phyloP scores from a whole-genome alignment of 331 rosid genomes.

The Prunus yedoensis region DNA sequence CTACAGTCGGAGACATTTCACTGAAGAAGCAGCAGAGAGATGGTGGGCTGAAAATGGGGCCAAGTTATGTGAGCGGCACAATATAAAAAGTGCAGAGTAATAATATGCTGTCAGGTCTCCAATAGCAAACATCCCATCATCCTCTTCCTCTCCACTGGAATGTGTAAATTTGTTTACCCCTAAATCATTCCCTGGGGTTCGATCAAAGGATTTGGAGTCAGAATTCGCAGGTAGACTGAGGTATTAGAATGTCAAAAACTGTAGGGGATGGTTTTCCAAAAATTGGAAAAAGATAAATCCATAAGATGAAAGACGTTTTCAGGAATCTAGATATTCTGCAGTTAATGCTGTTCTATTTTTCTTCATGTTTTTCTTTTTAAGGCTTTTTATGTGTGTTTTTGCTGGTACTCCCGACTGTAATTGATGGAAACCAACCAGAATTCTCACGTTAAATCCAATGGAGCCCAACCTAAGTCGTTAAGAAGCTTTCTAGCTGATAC shows the following conservation, averaged over 20 bases:
- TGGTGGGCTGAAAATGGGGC: slow-evolving; percentile 92
- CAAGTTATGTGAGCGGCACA: slow-evolving; percentile 64
- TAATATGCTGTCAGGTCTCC: slow-evolving; percentile 18
- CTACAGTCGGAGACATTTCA: slow-evolving; percentile 82
- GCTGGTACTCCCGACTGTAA: no score
- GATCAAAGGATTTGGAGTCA: slow-evolving; percentile 25
- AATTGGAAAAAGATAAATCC: slow-evolving; percentile 7
- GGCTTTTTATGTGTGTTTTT: no score
- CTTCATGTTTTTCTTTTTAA: not conserved
- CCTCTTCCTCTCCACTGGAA: slow-evolving; percentile 37
- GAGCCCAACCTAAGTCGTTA: no score
- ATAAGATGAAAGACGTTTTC: slow-evolving; percentile 22
- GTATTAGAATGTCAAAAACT: slow-evolving; percentile 26
- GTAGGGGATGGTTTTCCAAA: slow-evolving; percentile 26
- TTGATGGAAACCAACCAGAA: no score
- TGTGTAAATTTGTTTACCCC: slow-evolving; percentile 38
- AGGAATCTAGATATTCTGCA: slow-evolving; percentile 16
- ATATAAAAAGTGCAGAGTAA: slow-evolving; percentile 43
- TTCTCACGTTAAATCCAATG: no score
- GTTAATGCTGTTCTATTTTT: not conserved
- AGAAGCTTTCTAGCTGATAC: no score
- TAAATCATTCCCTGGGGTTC: slow-evolving; percentile 19
- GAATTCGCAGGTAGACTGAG: slow-evolving; percentile 39
- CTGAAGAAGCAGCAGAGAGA: slow-evolving; percentile 72
- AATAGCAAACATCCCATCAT: slow-evolving; percentile 1